These are phyloP conservation scores for Penicillium sp. DNA, from an alignment of 2,329 filamentous ascomycete species.

Conservation along the genomic window DNA sequence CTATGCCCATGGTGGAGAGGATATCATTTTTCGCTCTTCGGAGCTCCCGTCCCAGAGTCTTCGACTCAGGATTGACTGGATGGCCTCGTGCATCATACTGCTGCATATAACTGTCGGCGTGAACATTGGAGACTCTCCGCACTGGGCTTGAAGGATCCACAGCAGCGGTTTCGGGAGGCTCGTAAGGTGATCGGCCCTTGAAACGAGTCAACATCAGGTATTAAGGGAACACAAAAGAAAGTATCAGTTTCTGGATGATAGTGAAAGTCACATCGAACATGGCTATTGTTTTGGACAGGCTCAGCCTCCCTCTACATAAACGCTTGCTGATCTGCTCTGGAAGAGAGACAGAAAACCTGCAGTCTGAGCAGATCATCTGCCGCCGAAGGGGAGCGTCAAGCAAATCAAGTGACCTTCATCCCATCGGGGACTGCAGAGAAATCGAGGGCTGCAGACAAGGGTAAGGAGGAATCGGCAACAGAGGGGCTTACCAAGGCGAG, in stretches of 20 bases:
- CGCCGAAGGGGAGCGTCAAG: too few relatives aligned
- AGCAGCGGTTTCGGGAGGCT: slow-evolving; percentile 36
- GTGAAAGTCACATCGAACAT: too few relatives aligned
- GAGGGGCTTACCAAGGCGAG: slow-evolving; percentile 45
- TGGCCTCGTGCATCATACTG: slow-evolving; percentile 49
- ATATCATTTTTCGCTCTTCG: slow-evolving; percentile 52
- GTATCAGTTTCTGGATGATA: too few relatives aligned
- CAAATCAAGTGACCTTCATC: too few relatives aligned
- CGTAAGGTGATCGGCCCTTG: slow-evolving; percentile 48
- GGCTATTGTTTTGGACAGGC: too few relatives aligned
- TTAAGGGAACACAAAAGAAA: not conserved
- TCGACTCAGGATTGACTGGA: slow-evolving; percentile 46
- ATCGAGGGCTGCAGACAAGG: not conserved
- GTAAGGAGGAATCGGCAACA: slow-evolving; percentile 3
- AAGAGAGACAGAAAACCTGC: not conserved
- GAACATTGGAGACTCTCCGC: slow-evolving; percentile 26
- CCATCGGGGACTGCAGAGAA: not conserved
- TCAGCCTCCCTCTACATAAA: too few relatives aligned
- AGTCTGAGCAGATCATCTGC: too few relatives aligned
- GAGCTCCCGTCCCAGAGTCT: slow-evolving; percentile 39
- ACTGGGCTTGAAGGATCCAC: slow-evolving; percentile 22
- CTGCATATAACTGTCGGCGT: slow-evolving; percentile 46
- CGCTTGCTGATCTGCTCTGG: too few relatives aligned
- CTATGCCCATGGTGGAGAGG: slow-evolving; percentile 49
- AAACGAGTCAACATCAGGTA: slow-evolving; percentile 20